Evolutionary conservation across 1,139 yeast genomes (phyloP), one percentile per base, ranked within the genome.

Genomic region (Hemisphaericaspora subhashii): DNA sequence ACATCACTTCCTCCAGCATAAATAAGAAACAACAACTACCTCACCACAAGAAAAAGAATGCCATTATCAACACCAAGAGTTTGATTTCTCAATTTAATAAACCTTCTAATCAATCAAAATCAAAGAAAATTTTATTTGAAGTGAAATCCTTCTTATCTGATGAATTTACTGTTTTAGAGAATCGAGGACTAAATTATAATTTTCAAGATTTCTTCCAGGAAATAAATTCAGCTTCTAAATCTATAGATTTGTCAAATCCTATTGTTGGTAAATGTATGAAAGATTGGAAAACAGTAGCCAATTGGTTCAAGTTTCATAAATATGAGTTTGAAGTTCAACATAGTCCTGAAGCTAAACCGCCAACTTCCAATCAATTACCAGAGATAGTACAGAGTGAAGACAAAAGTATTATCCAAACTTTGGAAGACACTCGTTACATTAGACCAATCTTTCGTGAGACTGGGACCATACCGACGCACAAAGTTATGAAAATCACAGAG

Each of bases 401-500:
- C 7, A 17, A 17, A 12, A 20, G 13, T 5, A 25, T 36, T 17
- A 9, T 36, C n/a, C 6, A 10, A 7, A 14, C 14, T 12, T 12
- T 36, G 12, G 21, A 21, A n/a, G 18, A 36, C 3, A 21, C 22
- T 17, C 30, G 23, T 7, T 41, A 28, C 26, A 13, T 15, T 18
- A 21, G 27, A 18, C 32, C 33, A 6, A 18, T n/a, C 3, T 38
- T 20, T 23, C 27, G 36, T 20, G 12, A 26, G 12, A n/a, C 11
- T 26, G n/a, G 12, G 4, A 12, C 16, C 4, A n/a, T 33, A n/a
- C 32, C 50, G 15, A 47, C 50, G 9, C 51, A 47, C 32, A 21
- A 13, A 16, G 32, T 45, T 4, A 11, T 36, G 3, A 10, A 35
- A 2, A 21, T 38, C 11, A 27, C 28, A 14, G 24, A 31, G 15